Evolutionary conservation across 179 eudicot species (phyloP), one percentile per base, ranked within the genome.

Genomic region (Actinidia arguta): DNA sequence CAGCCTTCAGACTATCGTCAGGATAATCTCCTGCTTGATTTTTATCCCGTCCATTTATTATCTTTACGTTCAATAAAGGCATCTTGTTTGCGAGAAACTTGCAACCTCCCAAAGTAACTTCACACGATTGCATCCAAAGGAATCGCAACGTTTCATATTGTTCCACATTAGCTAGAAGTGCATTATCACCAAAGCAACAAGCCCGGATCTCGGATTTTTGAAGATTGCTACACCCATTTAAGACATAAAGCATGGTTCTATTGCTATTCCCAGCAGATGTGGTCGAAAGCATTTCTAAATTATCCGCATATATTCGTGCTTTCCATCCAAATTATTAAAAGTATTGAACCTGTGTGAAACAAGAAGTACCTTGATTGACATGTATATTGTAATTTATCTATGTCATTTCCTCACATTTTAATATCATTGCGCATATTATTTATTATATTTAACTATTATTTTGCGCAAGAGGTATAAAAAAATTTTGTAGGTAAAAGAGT

Each of bases 81-180:
- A 86, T 90, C 89, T 81, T 81, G 92, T 75, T 81, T 0, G 95
- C 95, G 0, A 93, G 92, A 55, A 66, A 68, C 88, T 90, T 92
- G 88, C 97, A 93, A 20, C 89, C 95, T 69, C 89, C 92, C 5
- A 87, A 81, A 56, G 93, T 94, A 81, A 94, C 88, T 82, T 86
- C 84, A 78, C 98, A 94, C 69, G 92, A 83, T 71, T 94, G 91
- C 97, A 93, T 93, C 93, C 93, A 93, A 88, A 93, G 93, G 91
- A 91, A 93, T 87, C 94, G 92, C 98, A 94, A 89, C 78, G 89
- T 85, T 75, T 90, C 92, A 83, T 89, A 90, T 94, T 90, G 91
- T 82, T 85, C 91, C 27, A 90, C 71, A 87, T 90, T 91, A 58
- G 86, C 82, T 54, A 92, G 85, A 83, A 94, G 93, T 64, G 93